Percentiles rank a stretch among this genome's conserved stretches.
Evolutionary conservation across 2,329 filamentous ascomycete species (phyloP).

Genomic region (Ophiostoma piceae): DNA sequence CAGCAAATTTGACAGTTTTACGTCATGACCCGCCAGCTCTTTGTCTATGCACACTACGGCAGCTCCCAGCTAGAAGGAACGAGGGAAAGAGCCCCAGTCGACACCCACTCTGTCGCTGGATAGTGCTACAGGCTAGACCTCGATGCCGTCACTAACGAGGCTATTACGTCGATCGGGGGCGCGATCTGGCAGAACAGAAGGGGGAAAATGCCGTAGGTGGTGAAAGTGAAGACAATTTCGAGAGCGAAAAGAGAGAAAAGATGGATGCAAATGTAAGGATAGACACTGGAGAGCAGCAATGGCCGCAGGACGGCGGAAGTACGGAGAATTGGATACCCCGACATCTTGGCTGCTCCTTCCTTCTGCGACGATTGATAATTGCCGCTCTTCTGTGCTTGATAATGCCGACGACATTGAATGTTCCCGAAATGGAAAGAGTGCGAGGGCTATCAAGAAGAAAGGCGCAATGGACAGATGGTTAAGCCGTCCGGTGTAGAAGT

Average conservation of each 20-base stretch:
- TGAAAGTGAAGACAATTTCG: too few species aligned
- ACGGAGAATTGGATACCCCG: not conserved
- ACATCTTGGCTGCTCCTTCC: not conserved
- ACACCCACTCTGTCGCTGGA: not conserved
- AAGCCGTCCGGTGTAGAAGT: too few species aligned
- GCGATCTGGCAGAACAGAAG: not conserved
- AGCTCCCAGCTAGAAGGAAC: not conserved
- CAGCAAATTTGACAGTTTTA: not conserved
- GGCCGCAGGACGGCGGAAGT: not conserved
- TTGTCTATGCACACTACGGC: not conserved
- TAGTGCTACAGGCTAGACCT: not conserved
- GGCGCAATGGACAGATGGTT: not conserved
- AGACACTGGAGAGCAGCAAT: not conserved
- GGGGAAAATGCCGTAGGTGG: too few species aligned
- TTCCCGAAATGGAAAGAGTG: not conserved
- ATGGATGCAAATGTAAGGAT: not conserved
- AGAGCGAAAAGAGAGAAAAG: not conserved
- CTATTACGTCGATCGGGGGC: not conserved
- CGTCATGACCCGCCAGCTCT: not conserved
- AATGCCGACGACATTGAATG: not conserved
- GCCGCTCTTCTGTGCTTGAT: not conserved
- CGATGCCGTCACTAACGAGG: constrained; percentile 1
- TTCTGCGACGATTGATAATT: not conserved
- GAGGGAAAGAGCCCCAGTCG: not conserved
- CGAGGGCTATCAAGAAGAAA: not conserved